A percentile compares a stretch with the other conserved stretches of the same genome.
These are phyloP conservation scores for Diplogelasinospora grovesii DNA, from an alignment of 495 filamentous ascomycete genomes.

Conservation along the genomic window DNA sequence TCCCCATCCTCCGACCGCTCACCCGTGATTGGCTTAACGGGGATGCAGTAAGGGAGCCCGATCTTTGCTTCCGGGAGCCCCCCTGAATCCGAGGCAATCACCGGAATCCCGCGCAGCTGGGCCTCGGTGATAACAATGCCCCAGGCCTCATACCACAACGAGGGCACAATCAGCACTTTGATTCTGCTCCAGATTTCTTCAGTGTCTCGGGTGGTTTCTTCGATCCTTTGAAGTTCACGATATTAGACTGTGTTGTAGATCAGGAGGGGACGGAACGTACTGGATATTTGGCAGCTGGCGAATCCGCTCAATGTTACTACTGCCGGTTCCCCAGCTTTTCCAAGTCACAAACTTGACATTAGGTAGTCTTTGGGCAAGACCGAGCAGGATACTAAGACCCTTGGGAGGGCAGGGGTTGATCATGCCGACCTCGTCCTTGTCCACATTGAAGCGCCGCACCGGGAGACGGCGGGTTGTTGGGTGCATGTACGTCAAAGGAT, in stretches of 20 bases:
- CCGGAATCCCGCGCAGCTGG: slow-evolving; percentile 28
- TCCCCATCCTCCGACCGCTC: slow-evolving; percentile 13
- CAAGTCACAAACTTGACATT: slow-evolving; percentile 25
- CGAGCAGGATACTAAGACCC: slow-evolving; percentile 20
- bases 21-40: slow-evolving; percentile 22
- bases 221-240: slow-evolving; percentile 8
- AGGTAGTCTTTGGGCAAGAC: slow-evolving; percentile 18
- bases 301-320: slow-evolving; percentile 9
- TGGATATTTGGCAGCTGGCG: slow-evolving; percentile 16
- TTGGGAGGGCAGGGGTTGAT: slow-evolving; percentile 29
- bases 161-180: slow-evolving; percentile 24
- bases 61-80: slow-evolving; percentile 26
- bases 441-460: slow-evolving; percentile 17
- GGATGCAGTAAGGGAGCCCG: slow-evolving; percentile 20
- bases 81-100: slow-evolving; percentile 25
- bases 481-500: slow-evolving; percentile 20
- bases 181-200: slow-evolving; percentile 28
- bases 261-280: slow-evolving; percentile 7
- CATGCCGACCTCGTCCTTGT: slow-evolving; percentile 26
- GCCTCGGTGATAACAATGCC: slow-evolving; percentile 28
- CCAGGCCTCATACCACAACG: slow-evolving; percentile 28
- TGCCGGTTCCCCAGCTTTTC: slow-evolving; percentile 24
- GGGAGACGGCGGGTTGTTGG: slow-evolving; percentile 13
- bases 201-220: slow-evolving; percentile 18
- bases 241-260: too few species aligned